These are phyloP conservation scores for Emergomyces orientalis DNA, from an alignment of 2,329 filamentous ascomycete genomes.

Conservation along the genomic window DNA sequence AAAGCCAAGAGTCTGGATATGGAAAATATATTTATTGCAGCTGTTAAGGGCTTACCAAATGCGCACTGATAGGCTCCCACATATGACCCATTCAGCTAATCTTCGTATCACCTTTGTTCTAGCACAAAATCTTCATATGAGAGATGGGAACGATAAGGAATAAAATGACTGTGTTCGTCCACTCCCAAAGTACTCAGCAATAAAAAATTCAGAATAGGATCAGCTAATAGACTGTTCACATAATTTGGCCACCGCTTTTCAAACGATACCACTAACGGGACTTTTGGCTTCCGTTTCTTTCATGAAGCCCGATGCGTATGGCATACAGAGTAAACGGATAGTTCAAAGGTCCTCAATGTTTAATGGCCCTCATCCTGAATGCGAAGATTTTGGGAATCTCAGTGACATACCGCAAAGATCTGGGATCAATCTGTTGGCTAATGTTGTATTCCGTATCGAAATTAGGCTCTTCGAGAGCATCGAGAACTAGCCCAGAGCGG, in stretches of 20 bases:
- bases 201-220: not conserved
- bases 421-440: constrained; percentile 6
- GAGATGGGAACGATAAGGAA: not conserved
- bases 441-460: constrained; percentile 29
- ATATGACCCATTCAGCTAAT: not conserved
- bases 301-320: not conserved
- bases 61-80: no score
- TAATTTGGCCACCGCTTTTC: not conserved
- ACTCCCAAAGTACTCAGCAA: not conserved
- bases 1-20: no score
- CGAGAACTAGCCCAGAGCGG: constrained; percentile 34
- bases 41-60: no score
- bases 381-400: constrained; percentile 17
- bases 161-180: not conserved
- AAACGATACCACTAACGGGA: not conserved
- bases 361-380: constrained; percentile 24
- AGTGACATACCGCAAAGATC: constrained; percentile 13
- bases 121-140: not conserved
- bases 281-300: not conserved
- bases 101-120: not conserved
- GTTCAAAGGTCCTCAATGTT: not conserved
- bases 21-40: no score
- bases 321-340: not conserved
- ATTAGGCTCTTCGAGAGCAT: constrained; percentile 41
- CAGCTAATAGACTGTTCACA: not conserved